A percentile compares a stretch with the other conserved stretches of the same genome.
These are phyloP conservation scores for Colletotrichum sp. DNA, from an alignment of 2,329 filamentous ascomycete genomes.

Conservation along the genomic window DNA sequence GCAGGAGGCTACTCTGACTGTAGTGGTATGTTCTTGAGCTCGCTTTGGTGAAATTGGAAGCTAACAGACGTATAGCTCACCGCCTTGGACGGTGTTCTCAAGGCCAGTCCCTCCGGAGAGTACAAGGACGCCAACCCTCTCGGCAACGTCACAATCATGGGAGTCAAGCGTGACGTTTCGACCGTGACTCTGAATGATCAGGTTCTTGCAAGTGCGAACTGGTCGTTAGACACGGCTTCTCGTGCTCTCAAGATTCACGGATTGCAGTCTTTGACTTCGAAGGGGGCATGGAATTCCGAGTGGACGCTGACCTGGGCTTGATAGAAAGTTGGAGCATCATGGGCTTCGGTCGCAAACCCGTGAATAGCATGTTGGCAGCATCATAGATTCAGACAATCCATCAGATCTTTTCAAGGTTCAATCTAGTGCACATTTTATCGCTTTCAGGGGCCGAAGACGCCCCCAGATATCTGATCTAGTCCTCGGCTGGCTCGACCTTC, in stretches of 20 bases:
- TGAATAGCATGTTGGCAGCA: not conserved
- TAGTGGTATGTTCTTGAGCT: constrained; percentile 44
- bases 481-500: no score
- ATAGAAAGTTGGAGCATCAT: not conserved
- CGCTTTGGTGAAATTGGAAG: not conserved
- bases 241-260: not conserved
- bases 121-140: constrained; percentile 64
- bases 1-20: constrained; percentile 50
- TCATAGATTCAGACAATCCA: not conserved
- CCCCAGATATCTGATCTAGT: not conserved
- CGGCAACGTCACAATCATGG: constrained; percentile 68
- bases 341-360: rapidly evolving
- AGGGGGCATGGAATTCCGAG: not conserved
- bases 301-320: constrained; percentile 10
- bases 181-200: constrained; percentile 59
- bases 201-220: constrained; percentile 35
- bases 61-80: constrained; percentile 38
- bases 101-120: constrained; percentile 51
- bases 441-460: not conserved
- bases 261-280: not conserved
- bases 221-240: not conserved
- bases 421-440: rapidly evolving
- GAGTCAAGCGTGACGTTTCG: constrained; percentile 45
- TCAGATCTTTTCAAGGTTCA: not conserved
- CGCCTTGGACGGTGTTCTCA: constrained; percentile 47